Evolutionary conservation across 805 yeast genomes (phyloP).

Genomic region (Diddensiella santjacobensis): DNA sequence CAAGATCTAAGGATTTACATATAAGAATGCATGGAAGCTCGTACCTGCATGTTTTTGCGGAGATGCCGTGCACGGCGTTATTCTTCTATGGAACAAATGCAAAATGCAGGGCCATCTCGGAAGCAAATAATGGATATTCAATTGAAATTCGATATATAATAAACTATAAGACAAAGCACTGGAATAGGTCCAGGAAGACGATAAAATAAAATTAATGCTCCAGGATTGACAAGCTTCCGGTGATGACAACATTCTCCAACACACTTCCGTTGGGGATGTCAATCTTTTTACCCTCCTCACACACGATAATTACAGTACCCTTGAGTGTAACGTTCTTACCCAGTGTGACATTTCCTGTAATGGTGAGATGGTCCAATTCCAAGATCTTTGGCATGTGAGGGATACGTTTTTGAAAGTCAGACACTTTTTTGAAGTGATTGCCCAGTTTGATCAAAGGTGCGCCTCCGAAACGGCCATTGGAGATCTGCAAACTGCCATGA

Average conservation of each 20-base stretch:
- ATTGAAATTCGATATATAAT: too few relatives aligned
- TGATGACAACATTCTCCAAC: conserved; percentile 92
- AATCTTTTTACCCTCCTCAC: conserved; percentile 94
- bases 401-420: conserved; percentile 83
- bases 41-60: too few relatives aligned
- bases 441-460: conserved; percentile 95
- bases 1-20: too few relatives aligned
- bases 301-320: conserved; percentile 96
- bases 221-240: conserved; percentile 91
- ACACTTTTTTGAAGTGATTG: conserved; percentile 92
- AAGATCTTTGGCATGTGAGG: conserved; percentile 94
- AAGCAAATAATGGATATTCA: too few relatives aligned
- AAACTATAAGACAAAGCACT: too few relatives aligned
- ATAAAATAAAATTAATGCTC: conserved; percentile 61
- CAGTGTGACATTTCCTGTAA: conserved; percentile 90
- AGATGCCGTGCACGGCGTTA: too few relatives aligned
- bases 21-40: too few relatives aligned
- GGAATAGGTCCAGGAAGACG: too few relatives aligned
- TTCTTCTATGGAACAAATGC: too few relatives aligned
- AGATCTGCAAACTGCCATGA: conserved; percentile 85
- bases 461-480: conserved; percentile 82
- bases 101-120: too few relatives aligned
- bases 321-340: conserved; percentile 88
- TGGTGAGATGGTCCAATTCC: conserved; percentile 95
- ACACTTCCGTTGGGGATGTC: conserved; percentile 96